A percentile compares a stretch with the other conserved stretches of the same genome.
These are phyloP conservation scores for Monilinia laxa DNA, from an alignment of 2,329 filamentous ascomycete species.

Conservation along the genomic window DNA sequence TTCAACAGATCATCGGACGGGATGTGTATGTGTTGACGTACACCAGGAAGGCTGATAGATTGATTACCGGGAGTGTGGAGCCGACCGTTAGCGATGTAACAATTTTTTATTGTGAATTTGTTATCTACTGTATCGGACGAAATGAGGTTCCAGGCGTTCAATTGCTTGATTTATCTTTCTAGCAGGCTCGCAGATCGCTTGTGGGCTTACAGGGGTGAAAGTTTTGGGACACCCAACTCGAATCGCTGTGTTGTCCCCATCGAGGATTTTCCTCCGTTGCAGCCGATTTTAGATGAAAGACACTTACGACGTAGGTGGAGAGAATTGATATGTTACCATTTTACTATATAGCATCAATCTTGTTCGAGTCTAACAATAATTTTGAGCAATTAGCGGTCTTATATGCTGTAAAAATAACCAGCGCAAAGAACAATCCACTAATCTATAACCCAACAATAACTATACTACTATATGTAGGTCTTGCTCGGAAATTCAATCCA, in stretches of 20 bases:
- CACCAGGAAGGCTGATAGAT: neutral
- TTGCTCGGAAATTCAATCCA: neutral
- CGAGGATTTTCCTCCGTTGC: too few relatives aligned
- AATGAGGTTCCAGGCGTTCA: neutral
- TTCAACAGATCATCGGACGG: neutral
- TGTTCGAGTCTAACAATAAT: too few relatives aligned
- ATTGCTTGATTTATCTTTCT: constrained; percentile 8
- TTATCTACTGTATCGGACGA: neutral
- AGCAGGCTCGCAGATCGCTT: neutral
- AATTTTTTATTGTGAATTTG: neutral
- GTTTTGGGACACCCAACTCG: neutral
- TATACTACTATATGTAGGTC: neutral
- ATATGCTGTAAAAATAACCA: too few relatives aligned
- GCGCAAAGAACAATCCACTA: neutral
- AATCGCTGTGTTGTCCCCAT: too few relatives aligned
- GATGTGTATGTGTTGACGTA: neutral
- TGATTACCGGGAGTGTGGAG: constrained; percentile 10
- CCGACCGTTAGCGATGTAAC: neutral
- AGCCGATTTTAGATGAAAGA: too few relatives aligned
- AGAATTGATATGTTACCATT: too few relatives aligned
- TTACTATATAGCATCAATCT: too few relatives aligned
- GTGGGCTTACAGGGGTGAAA: neutral
- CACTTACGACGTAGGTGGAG: too few relatives aligned
- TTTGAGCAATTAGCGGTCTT: too few relatives aligned
- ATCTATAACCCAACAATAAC: neutral